phyloP scores from a whole-genome alignment of 2,329 filamentous ascomycete species.

The Colletotrichum destructivum region DNA sequence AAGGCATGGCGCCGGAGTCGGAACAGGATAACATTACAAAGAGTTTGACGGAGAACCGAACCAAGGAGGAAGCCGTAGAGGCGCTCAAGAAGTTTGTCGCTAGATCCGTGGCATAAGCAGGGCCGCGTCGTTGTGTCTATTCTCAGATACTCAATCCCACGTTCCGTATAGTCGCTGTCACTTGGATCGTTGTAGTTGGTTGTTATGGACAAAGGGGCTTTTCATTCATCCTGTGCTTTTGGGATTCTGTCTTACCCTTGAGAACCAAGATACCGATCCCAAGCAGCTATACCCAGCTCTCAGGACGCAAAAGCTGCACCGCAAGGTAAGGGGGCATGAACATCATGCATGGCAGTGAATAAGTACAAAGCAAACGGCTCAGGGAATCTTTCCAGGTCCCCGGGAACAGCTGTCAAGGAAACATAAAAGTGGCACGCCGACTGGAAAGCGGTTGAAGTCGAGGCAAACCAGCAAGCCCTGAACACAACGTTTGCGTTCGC shows the following conservation, averaged over 20 bases:
- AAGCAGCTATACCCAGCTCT: too few species aligned
- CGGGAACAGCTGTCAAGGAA: too few species aligned
- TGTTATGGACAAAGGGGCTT: too few species aligned
- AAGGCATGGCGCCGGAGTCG: slow-evolving; percentile 73
- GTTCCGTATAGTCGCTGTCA: background rate
- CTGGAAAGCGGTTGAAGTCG: background rate
- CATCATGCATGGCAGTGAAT: too few species aligned
- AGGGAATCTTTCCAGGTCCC: too few species aligned
- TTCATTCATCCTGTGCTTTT: too few species aligned
- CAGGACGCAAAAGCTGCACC: too few species aligned
- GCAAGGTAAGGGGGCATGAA: too few species aligned
- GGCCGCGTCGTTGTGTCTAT: background rate
- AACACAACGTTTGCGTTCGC: background rate
- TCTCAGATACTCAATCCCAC: background rate
- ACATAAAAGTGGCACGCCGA: background rate
- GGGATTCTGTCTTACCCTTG: too few species aligned
- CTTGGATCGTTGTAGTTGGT: background rate
- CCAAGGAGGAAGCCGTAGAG: slow-evolving; percentile 55
- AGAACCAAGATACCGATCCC: too few species aligned
- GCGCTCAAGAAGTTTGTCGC: slow-evolving; percentile 50
- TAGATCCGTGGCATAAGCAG: slow-evolving; percentile 7
- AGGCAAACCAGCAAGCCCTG: background rate
- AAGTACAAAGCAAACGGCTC: too few species aligned
- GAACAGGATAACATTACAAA: slow-evolving; percentile 67
- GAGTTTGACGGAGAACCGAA: slow-evolving; percentile 60